A percentile compares a stretch with the other conserved stretches of the same genome.
phyloP scores from a whole-genome alignment of 176 grass and related monocot species.

The Zoysia pacifica region DNA sequence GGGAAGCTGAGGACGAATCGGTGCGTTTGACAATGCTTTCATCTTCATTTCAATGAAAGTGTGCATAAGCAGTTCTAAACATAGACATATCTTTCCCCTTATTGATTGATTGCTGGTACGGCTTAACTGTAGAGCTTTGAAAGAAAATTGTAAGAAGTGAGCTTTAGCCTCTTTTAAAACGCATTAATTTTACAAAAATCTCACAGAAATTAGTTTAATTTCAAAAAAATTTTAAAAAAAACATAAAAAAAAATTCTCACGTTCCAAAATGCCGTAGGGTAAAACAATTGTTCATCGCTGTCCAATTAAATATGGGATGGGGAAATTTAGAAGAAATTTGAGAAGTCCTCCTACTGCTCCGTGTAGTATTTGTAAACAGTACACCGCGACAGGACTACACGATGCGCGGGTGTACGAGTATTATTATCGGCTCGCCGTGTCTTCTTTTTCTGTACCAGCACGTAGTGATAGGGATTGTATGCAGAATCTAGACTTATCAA shows the following conservation, averaged over 20 bases:
- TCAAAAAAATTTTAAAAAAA: too few relatives aligned
- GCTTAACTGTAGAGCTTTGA: too few relatives aligned
- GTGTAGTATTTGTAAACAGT: neutral
- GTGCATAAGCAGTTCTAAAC: too few relatives aligned
- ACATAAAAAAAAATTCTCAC: too few relatives aligned
- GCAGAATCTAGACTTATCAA: constrained; percentile 67
- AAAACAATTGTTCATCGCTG: neutral
- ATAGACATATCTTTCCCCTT: too few relatives aligned
- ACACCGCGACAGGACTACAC: constrained; percentile 44
- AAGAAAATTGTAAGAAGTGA: neutral
- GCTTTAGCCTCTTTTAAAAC: neutral
- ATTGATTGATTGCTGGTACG: too few relatives aligned
- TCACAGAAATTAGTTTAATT: too few relatives aligned
- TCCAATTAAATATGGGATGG: neutral
- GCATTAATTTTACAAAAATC: too few relatives aligned
- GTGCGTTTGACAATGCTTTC: too few relatives aligned
- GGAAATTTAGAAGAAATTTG: neutral
- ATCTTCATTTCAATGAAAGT: too few relatives aligned
- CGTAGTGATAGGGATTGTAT: constrained; percentile 22
- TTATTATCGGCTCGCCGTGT: constrained; percentile 42
- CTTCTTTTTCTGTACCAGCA: constrained; percentile 57
- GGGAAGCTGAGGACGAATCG: too few relatives aligned
- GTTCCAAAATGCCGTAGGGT: too few relatives aligned
- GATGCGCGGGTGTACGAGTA: constrained; percentile 12
- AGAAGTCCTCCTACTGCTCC: neutral